Conservation (phyloP, 2,329 filamentous ascomycete species). For the Cercospora beticola region DNA sequence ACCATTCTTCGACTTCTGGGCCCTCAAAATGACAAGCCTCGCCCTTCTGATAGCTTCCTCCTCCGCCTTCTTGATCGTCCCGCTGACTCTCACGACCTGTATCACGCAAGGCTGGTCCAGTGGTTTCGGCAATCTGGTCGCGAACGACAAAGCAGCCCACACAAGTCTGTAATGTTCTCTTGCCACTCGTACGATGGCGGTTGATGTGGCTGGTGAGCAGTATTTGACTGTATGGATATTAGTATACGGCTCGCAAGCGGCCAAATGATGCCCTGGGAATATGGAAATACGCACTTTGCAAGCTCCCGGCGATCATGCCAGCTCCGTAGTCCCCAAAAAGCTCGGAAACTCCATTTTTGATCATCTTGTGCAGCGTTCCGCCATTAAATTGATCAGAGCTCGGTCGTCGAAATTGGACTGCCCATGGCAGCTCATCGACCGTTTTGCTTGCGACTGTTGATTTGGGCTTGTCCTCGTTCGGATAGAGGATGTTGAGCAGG, state of each 20-base stretch:
- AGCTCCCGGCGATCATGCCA: slow-evolving; percentile 67
- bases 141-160: slow-evolving; percentile 84
- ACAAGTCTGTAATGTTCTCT: slow-evolving; percentile 81
- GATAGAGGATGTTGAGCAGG: slow-evolving; percentile 90
- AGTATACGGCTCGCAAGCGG: background rate
- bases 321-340: slow-evolving; percentile 89
- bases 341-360: slow-evolving; percentile 67
- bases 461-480: slow-evolving; percentile 45
- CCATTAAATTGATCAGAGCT: slow-evolving; percentile 70
- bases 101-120: slow-evolving; percentile 70
- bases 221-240: slow-evolving; percentile 72
- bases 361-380: slow-evolving; percentile 63
- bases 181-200: slow-evolving; percentile 82
- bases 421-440: slow-evolving; percentile 51
- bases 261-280: background rate
- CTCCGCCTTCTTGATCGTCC: slow-evolving; percentile 89
- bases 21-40: slow-evolving; percentile 67
- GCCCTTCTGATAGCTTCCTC: slow-evolving; percentile 82
- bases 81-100: slow-evolving; percentile 81
- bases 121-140: slow-evolving; percentile 65
- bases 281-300: slow-evolving; percentile 59
- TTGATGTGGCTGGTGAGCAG: slow-evolving; percentile 85
- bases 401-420: slow-evolving; percentile 75
- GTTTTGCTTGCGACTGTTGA: slow-evolving; percentile 24
- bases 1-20: slow-evolving; percentile 50